A percentile compares a stretch with the other conserved stretches of the same genome.
Conservation (phyloP, 768 basidiomycete species). For the Termitomyces eurrhizus region DNA sequence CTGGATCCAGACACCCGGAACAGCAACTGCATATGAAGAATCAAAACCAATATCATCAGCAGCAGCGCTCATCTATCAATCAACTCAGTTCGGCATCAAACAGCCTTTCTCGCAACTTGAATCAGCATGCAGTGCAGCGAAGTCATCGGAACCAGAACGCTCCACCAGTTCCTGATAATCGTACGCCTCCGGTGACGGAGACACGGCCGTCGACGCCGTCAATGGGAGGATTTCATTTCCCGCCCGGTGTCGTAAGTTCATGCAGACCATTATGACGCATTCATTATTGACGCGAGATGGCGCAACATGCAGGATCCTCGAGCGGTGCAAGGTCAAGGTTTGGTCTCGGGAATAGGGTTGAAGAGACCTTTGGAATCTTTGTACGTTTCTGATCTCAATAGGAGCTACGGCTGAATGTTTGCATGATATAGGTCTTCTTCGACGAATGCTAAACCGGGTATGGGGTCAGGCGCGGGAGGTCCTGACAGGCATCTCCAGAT, state of each 20-base stretch:
- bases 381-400: slow-evolving; percentile 19
- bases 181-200: slow-evolving; percentile 1
- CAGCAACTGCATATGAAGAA: background rate
- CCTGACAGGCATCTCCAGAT: slow-evolving; percentile 10
- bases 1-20: background rate
- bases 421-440: slow-evolving; percentile 16
- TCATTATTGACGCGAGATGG: background rate
- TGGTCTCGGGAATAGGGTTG: slow-evolving; percentile 16
- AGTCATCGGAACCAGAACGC: slow-evolving; percentile 18
- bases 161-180: background rate
- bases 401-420: background rate
- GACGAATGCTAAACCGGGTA: slow-evolving; percentile 25
- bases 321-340: slow-evolving; percentile 9
- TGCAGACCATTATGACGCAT: background rate
- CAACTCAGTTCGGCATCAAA: slow-evolving; percentile 2
- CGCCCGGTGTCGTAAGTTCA: slow-evolving; percentile 38
- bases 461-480: slow-evolving; percentile 34
- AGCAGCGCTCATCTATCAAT: background rate
- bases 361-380: slow-evolving; percentile 32
- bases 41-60: slow-evolving; percentile 1
- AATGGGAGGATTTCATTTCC: slow-evolving; percentile 48
- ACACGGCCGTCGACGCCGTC: slow-evolving; percentile 30
- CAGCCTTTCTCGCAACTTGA: background rate
- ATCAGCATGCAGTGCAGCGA: slow-evolving; percentile 6
- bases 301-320: slow-evolving; percentile 15